Evolutionary conservation across 352 stramenopile species (phyloP).

Genomic region (Phytophthora macrochlamydospora): DNA sequence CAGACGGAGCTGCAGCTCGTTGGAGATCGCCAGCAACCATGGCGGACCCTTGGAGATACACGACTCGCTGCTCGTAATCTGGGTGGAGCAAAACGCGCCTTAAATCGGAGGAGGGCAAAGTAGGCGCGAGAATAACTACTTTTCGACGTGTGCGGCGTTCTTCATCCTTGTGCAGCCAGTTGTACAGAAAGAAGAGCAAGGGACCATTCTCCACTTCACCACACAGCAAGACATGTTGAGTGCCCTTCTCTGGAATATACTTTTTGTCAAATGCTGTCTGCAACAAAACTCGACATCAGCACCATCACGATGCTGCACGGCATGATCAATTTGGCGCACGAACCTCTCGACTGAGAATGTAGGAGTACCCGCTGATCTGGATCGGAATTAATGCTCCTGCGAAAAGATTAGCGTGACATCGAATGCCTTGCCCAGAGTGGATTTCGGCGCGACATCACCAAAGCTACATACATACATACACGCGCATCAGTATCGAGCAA

Average conservation of each 20-base stretch:
- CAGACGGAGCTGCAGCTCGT: slow-evolving; percentile 51
- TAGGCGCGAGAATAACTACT: slow-evolving; percentile 75
- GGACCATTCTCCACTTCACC: slow-evolving; percentile 76
- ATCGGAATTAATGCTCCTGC: slow-evolving; percentile 70
- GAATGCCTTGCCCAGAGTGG: slow-evolving; percentile 63
- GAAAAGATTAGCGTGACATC: slow-evolving; percentile 80
- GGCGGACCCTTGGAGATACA: slow-evolving; percentile 78
- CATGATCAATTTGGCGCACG: neutral
- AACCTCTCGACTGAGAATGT: slow-evolving; percentile 76
- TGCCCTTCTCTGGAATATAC: slow-evolving; percentile 61
- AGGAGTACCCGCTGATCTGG: slow-evolving; percentile 70
- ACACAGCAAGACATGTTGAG: slow-evolving; percentile 80
- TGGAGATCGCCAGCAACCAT: slow-evolving; percentile 77
- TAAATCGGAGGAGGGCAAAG: slow-evolving; percentile 60
- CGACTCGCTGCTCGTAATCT: slow-evolving; percentile 76
- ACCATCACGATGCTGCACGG: neutral
- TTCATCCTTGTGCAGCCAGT: slow-evolving; percentile 74
- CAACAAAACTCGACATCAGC: slow-evolving; percentile 6
- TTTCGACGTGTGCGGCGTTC: slow-evolving; percentile 57
- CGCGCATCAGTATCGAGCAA: neutral
- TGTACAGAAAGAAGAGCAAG: slow-evolving; percentile 81
- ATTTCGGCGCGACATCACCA: slow-evolving; percentile 74
- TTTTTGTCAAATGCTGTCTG: slow-evolving; percentile 85
- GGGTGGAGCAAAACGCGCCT: slow-evolving; percentile 68
- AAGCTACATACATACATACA: slow-evolving; percentile 38